Percentiles rank a stretch among this genome's conserved stretches.
Conservation (phyloP, 108 stramenopile species). For the Cyclostephanos invisitatus region DNA sequence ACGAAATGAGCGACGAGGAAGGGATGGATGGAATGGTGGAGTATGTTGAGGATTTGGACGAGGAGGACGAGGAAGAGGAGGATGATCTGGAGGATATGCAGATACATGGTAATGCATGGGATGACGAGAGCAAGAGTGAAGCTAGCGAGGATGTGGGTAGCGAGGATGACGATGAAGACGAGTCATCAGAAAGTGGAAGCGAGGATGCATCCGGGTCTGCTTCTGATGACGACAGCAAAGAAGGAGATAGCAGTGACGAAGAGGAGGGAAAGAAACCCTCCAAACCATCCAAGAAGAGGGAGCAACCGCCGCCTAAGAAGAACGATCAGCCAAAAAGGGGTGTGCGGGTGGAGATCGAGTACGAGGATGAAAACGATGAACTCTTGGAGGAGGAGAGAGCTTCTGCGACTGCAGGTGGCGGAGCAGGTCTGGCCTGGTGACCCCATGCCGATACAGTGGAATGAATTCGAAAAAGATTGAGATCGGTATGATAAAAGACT, state of each 20-base stretch:
- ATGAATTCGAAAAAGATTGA: neutral
- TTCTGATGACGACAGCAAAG: constrained; percentile 30
- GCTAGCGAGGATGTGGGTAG: constrained; percentile 27
- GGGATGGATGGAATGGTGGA: constrained; percentile 63
- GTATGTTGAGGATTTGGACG: constrained; percentile 86
- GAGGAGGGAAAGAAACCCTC: constrained; percentile 4
- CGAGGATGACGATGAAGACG: constrained; percentile 39
- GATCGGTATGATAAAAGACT: too few relatives aligned
- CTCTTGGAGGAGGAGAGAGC: constrained; percentile 19
- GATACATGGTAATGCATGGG: constrained; percentile 67
- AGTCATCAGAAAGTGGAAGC: constrained; percentile 7
- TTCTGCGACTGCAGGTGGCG: constrained; percentile 2
- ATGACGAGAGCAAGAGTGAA: constrained; percentile 51
- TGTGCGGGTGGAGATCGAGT: constrained; percentile 80
- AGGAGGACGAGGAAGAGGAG: constrained; percentile 74
- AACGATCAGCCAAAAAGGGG: constrained; percentile 34
- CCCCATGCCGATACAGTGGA: neutral
- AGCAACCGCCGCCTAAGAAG: constrained; percentile 20
- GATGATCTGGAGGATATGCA: constrained; percentile 84
- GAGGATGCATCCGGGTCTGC: constrained; percentile 36
- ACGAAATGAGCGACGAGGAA: constrained; percentile 32
- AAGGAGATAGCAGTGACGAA: constrained; percentile 22
- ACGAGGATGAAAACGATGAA: constrained; percentile 82
- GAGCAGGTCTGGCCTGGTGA: constrained; percentile 37
- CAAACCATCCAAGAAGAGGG: constrained; percentile 47